phyloP scores from a whole-genome alignment of 129 eudicot genomes.

The Apium graveolens region DNA sequence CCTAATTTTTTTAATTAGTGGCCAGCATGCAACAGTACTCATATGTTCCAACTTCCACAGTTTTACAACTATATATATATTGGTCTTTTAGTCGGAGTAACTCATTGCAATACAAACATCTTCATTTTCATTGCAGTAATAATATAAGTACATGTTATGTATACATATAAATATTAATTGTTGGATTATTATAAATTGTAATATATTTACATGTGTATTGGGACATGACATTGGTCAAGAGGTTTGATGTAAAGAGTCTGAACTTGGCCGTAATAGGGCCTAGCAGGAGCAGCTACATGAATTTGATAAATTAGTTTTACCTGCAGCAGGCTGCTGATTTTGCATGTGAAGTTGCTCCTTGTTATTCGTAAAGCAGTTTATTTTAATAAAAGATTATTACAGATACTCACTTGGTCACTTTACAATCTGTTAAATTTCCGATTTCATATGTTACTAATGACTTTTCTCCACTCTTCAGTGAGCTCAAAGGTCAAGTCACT shows the following conservation, averaged over 20 bases:
- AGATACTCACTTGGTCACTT: not conserved
- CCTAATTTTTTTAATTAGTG: not conserved
- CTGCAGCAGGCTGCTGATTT: not conserved
- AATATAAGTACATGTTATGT: no score
- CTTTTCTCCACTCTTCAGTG: not conserved
- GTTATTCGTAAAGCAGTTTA: not conserved
- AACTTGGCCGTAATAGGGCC: not conserved
- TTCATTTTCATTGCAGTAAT: no score
- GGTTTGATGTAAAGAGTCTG: not conserved
- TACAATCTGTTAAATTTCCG: no score
- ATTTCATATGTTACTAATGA: no score
- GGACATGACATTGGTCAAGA: no score
- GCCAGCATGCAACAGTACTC: not conserved
- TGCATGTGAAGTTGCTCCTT: not conserved
- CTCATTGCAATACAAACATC: no score
- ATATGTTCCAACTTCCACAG: not conserved
- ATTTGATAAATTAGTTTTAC: not conserved
- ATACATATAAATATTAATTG: no score
- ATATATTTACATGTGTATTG: no score
- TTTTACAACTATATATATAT: not conserved
- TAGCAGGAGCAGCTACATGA: not conserved
- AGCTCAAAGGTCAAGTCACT: not conserved
- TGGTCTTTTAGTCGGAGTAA: not conserved
- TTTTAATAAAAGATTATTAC: not conserved
- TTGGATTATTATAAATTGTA: no score